These are phyloP conservation scores for Hypomontagnella monticulosa DNA, from an alignment of 495 filamentous ascomycete genomes.

Conservation along the genomic window DNA sequence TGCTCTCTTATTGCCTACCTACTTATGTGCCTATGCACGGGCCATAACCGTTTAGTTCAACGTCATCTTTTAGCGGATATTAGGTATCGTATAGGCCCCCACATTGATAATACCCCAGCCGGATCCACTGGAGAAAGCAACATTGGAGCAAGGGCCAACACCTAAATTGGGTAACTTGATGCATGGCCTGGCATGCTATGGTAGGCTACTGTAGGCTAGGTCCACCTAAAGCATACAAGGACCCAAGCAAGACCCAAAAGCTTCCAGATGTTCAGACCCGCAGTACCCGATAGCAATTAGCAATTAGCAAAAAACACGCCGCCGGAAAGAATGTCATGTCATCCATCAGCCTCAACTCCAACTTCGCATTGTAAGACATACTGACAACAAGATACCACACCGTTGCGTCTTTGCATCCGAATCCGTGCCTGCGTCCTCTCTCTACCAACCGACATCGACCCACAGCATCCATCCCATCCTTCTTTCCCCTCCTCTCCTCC, in stretches of 20 bases:
- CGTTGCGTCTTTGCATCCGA: neutral
- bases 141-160: constrained; percentile 19
- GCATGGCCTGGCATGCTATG: neutral
- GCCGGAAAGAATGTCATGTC: constrained; percentile 28
- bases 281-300: constrained; percentile 29
- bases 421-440: neutral
- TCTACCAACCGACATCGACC: constrained; percentile 8
- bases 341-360: constrained; percentile 39
- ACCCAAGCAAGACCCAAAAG: neutral
- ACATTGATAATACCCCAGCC: constrained; percentile 3
- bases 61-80: constrained; percentile 21
- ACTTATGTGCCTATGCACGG: neutral
- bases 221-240: constrained; percentile 14
- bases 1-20: too few species aligned
- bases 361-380: constrained; percentile 42
- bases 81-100: constrained; percentile 3
- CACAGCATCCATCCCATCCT: constrained; percentile 11
- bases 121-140: constrained; percentile 31
- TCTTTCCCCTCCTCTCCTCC: neutral
- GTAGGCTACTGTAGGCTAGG: neutral
- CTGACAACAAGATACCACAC: constrained; percentile 30
- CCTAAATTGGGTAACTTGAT: constrained; percentile 32
- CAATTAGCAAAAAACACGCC: constrained; percentile 8
- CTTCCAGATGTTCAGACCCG: constrained; percentile 32
- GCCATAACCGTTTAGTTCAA: constrained; percentile 9